Evolutionary conservation across 1,139 yeast species (phyloP), one percentile per base, ranked within the genome.

Genomic region (Yamadazyma songkhlaensis): DNA sequence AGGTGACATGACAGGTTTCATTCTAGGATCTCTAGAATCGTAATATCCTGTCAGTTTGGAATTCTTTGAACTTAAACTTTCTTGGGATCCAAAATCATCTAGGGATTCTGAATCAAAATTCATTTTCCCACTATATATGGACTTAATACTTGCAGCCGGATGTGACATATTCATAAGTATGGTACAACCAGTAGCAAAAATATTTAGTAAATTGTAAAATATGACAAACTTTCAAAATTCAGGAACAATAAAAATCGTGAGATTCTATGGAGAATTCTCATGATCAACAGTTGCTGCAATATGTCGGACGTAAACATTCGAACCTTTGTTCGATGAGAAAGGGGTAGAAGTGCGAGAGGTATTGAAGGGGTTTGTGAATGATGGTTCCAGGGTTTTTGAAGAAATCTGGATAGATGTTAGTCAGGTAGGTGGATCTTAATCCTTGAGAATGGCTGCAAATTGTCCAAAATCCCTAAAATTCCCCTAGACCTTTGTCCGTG

Each of bases 71-170:
- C 52, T 51, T 24, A 59, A 47, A 36, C 61, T 55, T 32, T 49
- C 44, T 29, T 45, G 39, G 45, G 51, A 30, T 27, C 38, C 40
- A 27, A 41, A 35, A 24, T 45, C 43, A 20, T 56, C 60, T 25
- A 54, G 42, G 13, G 53, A 55, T 9, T 59, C 66, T 5, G 55
- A 51, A 9, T 61, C 47, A 25, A 63, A 42, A 42, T 60, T 60
- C 36, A 56, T 51, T 38, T 56, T 62, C 3, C 74, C 74, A 45
- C 70, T 65, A 41, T 52, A 59, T 3, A 68, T 64, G 21, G 72
- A 66, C 46, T 59, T 62, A 27, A 67, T 59, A 43, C 72, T 66
- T 25, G 73, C 74, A 13, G 66, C 69, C n/a, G 74, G 71, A 42
- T 67, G 70, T 25, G 73, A 57, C 74, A 67, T 68, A 17, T 6